Evolutionary conservation across 306 rosid species (phyloP), one percentile per base, ranked within the genome.

Genomic region (Albizia julibrissin): DNA sequence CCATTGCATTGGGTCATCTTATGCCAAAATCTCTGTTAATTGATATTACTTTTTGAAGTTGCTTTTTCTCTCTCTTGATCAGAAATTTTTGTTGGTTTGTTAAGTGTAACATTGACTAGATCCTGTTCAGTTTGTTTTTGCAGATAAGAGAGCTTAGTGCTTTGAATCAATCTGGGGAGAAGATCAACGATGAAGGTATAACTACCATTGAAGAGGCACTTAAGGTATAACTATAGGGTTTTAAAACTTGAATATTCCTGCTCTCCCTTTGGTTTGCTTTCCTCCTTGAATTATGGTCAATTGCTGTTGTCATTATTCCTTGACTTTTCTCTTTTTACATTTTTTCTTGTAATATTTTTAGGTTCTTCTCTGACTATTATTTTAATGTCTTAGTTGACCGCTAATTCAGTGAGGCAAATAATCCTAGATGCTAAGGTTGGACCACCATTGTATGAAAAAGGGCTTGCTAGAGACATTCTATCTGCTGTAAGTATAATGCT

Each of bases 371-470:
- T 86, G 16, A 82, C 83, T 21, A 49, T 80, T 7, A 26, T 85
- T 82, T 64, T 72, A 19, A 46, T 78, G 72, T 88, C 81, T 44
- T 79, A 94, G 97, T 75, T 90, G 75, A 79, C 89, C 52, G 82
- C 92, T 86, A 88, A 84, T 79, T 89, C 94, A 79, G 97, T 91
- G 27, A 80, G 62, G 73, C 92, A 86, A 87, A 95, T 94, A 85
- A 72, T 94, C 74, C 84, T 94, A 82, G 98, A 94, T 75, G 90
- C 91, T 34, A 94, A 94, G 82, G 94, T 91, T 61, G 97, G 98
- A 67, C 97, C 97, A 68, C 98, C 97, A 14, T 89, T 79, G 26
- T 91, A 83, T 87, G 98, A 94, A 90, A 92, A 84, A 54, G 97
- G 94, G 40, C 92, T 94, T 47, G 98, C 97, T 15, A 71, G 69